Evolutionary conservation across 1,284 basidiomycete species (phyloP), one percentile per base, ranked within the genome.

Genomic region (Fereydounia khargensis): DNA sequence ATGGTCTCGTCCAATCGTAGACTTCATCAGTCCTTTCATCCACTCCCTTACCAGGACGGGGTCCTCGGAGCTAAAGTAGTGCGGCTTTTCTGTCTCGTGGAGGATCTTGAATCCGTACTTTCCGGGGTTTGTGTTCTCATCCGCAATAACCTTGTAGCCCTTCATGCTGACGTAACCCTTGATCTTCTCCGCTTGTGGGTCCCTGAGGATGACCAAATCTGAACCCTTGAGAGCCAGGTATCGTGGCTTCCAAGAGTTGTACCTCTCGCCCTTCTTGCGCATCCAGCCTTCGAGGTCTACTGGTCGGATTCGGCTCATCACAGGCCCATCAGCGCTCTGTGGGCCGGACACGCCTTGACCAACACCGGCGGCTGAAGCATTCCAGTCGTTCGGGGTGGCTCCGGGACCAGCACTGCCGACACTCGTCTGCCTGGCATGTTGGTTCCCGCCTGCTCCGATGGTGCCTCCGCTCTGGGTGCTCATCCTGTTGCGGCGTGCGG

Each of bases 1-100:
- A 38, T 64, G 56, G 42, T 74, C 73, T 45, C 95, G 81, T 14
- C 84, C 87, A 68, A 99, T 99, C 4, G 94, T 97, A 2, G 91
- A 88, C 78, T 98, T 99, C 89, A 97, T 96, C 66, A 99, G 84
- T 9, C 91, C 89, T 80, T 98, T 98, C 94, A 98, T 98, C 95
- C 95, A 99, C 62, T 91, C 90, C 11, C 95, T 83, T 36, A 96
- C 82, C 28, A 85, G 77, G 4, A 79, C 75, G 74, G 91, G 88
- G 73, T 97, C 91, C 27, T 91, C 87, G 0, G 88, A 88, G 58
- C 87, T 88, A 78, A 99, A 98, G 74, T 80, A 89, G 77, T 98
- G 91, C 2, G 88, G 82, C 78, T 88, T 90, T 71, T 91, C 88
- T 8, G 81, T 80, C 36, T 92, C 88, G 65, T 97, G 94, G 27